Base-by-base conservation (phyloP, 1,284 basidiomycete genomes). In the Rhodotorula sp. region DNA sequence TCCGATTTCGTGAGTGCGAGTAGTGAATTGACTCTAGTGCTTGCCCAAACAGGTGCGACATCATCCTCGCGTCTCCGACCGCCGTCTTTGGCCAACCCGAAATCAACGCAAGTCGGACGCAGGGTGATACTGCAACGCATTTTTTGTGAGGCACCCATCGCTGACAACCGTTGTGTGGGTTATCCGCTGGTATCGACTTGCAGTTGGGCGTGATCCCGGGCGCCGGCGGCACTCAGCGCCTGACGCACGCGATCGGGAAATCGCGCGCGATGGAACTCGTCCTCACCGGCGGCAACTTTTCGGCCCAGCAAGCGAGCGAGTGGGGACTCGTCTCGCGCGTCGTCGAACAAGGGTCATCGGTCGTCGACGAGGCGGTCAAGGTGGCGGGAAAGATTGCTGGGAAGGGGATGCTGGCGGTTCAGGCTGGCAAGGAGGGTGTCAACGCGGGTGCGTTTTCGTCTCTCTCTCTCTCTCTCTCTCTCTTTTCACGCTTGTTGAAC, bases 71-170 rank as follows among this genome's bases (percentile, higher is more conserved):
- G n/a, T 90, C 94, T 10, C 91, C 93, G 8, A 92, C 87, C 28
- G 95, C 97, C 49, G 89, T 88, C 76, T 97, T 99, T 78, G 94
- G 93, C 50, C 97, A 98, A 81, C 95, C 97, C 48, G 97, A 99
- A 81, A 95, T 99, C 83, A 95, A 93, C 81, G 78, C 77, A 19
- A 63, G 77, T 65, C 50, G 12, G 2, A 12, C 21, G 38, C 18
- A 1, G 12, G 23, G 16, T 47, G 34, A 5, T 34, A 15, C 16
- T 2, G 0, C 19, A 38, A n/a, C 34, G 18, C 28, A 49, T 47
- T 56, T 5, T 38, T 50, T 18, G 45, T 14, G 7, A 31, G 3
- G 14, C 26, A 34, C 31, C 12, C 43, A 26, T 3, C 28, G n/a
- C 31, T 28, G 34, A 23, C n/a, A 0, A 10, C 43, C 34, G 10